Evolutionary conservation across 352 stramenopile genomes (phyloP).

Genomic region (Globisporangium rhizosaccharum): DNA sequence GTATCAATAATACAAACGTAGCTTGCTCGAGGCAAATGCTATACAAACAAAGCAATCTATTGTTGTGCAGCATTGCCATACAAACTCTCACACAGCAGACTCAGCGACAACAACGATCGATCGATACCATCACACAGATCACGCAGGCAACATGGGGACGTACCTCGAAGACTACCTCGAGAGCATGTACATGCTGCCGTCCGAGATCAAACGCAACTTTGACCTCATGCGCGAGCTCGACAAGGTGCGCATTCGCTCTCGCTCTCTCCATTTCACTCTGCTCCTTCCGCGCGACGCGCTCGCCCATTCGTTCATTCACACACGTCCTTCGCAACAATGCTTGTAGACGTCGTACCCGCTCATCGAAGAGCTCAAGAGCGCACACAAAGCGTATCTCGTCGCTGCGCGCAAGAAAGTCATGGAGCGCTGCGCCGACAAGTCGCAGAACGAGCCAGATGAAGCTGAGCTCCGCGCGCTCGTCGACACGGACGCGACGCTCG

Average conservation of each 20-base stretch:
- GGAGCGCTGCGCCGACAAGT: slow-evolving; percentile 44
- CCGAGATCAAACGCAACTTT: slow-evolving; percentile 88
- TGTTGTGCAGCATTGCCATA: too few relatives aligned
- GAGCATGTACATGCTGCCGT: slow-evolving; percentile 88
- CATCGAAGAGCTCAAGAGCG: slow-evolving; percentile 64
- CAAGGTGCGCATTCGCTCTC: slow-evolving; percentile 38
- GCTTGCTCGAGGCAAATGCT: too few relatives aligned
- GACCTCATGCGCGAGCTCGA: slow-evolving; percentile 86
- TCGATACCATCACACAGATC: neutral
- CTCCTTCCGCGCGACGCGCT: slow-evolving; percentile 3
- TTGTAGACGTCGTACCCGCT: slow-evolving; percentile 67
- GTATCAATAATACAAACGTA: too few relatives aligned
- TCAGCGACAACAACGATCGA: neutral
- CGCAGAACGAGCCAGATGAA: slow-evolving; percentile 48
- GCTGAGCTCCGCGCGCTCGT: slow-evolving; percentile 63
- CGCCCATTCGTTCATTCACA: neutral
- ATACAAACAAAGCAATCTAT: too few relatives aligned
- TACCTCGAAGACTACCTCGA: slow-evolving; percentile 86
- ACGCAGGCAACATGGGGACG: slow-evolving; percentile 50
- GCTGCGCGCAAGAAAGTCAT: slow-evolving; percentile 57
- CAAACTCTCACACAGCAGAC: neutral
- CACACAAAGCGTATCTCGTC: slow-evolving; percentile 60
- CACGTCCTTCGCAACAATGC: neutral
- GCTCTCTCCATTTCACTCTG: neutral
- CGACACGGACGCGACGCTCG: slow-evolving; percentile 40